Evolutionary conservation across 2,329 filamentous ascomycete species (phyloP), one percentile per base, ranked within the genome.

Genomic region (Diaporthe australafricana): DNA sequence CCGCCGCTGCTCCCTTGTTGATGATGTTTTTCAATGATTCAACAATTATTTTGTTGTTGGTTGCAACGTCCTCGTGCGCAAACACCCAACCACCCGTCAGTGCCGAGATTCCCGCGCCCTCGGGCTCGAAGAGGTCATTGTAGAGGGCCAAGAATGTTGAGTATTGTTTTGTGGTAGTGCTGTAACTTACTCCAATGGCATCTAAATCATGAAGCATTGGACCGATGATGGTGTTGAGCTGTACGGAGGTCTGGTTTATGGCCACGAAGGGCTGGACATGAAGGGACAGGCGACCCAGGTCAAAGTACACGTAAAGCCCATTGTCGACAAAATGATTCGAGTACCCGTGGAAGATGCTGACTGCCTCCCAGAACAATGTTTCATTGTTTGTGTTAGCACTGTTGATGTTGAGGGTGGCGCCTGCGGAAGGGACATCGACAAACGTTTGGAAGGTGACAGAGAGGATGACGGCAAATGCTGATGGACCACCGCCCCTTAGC

Each of bases 391-490:
- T 82, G 25, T 78, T 77, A 1, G 79, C 77, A 9, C 77, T 75
- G 74, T 82, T 83, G 76, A 84, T 81, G 69, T 79, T 80, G 63
- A 84, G 74, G 14, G 83, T 71, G 75, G 84, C 80, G 8, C 85
- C 88, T 0, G 84, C 80, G 0, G 80, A 81, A 0, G 79, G 79
- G 77, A 75, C 80, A 57, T 88, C 87, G 0, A 82, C 79, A 75
- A 88, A 84, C 0, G 86, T 85, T 77, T 88, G 89, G 72, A 86
- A 88, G 74, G 42, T 86, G 81, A 72, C 84, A 9, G 80, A 78
- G 7, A 88, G 78, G 8, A 89, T 85, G 8, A 90, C 81, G 2
- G 82, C 88, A 72, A 86, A 90, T 3, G 83, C 86, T 2, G 86
- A 85, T 1, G 84, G 85, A 1, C 88, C 87, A 11, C 88, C 87